phyloP scores from a whole-genome alignment of 257 asterid species.

The Plantago elongata region DNA sequence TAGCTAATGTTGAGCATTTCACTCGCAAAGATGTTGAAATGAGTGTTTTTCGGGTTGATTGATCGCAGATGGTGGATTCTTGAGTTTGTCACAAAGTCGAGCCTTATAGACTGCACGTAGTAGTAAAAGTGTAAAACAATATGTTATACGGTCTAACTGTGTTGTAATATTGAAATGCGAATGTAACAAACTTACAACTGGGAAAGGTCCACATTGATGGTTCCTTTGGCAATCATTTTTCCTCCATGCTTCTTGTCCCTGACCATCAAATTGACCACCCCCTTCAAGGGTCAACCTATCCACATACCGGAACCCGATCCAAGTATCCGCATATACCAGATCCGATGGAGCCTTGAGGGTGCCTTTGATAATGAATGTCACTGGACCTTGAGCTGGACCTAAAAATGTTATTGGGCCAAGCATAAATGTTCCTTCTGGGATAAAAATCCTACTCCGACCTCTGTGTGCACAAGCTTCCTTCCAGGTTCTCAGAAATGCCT shows the following conservation, averaged over 20 bases:
- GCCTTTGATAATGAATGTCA: conserved; percentile 39
- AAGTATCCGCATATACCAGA: conserved; percentile 35
- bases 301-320: conserved; percentile 69
- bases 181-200: conserved; percentile 38
- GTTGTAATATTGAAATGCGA: too few relatives aligned
- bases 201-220: conserved; percentile 47
- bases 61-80: conserved; percentile 40
- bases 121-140: background rate
- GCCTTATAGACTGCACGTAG: conserved; percentile 45
- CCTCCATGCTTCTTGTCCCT: conserved; percentile 62
- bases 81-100: conserved; percentile 53
- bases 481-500: conserved; percentile 75
- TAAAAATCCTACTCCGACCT: conserved; percentile 38
- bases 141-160: too few relatives aligned
- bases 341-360: conserved; percentile 43
- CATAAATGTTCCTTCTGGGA: conserved; percentile 44
- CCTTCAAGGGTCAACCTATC: conserved; percentile 43
- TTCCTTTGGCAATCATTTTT: conserved; percentile 55
- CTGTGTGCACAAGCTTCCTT: conserved; percentile 41
- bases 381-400: conserved; percentile 48
- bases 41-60: conserved; percentile 64
- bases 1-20: conserved; percentile 33
- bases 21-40: conserved; percentile 58
- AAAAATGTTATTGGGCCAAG: conserved; percentile 35
- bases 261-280: conserved; percentile 71